Conservation (phyloP, 2,329 filamentous ascomycete species). For the Fusarium sororula region DNA sequence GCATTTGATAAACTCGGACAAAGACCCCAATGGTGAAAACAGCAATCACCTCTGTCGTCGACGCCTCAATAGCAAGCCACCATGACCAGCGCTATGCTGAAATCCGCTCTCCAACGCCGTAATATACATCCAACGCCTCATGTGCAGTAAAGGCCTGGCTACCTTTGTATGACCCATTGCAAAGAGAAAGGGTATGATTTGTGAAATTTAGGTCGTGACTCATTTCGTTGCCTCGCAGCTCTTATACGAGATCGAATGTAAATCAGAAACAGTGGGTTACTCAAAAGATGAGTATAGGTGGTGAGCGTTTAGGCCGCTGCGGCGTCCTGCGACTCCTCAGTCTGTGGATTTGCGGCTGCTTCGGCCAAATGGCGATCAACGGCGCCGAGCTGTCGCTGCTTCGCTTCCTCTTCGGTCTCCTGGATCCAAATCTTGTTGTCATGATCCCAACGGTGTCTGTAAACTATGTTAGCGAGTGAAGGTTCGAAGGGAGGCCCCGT, state of each 20-base stretch:
- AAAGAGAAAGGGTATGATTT: neutral
- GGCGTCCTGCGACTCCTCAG: neutral
- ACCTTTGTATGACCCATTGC: neutral
- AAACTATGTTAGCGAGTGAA: slow-evolving; percentile 25
- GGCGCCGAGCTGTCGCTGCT: slow-evolving; percentile 38
- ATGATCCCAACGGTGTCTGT: slow-evolving; percentile 68
- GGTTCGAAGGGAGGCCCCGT: neutral
- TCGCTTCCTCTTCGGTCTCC: slow-evolving; percentile 43
- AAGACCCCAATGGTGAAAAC: slow-evolving; percentile 15
- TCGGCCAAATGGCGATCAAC: slow-evolving; percentile 41
- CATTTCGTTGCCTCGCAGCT: slow-evolving; percentile 6
- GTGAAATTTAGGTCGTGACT: slow-evolving; percentile 9
- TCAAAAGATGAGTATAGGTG: neutral
- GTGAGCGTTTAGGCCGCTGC: neutral
- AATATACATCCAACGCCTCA: slow-evolving; percentile 26
- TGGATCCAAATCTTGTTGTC: slow-evolving; percentile 69
- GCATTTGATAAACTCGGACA: neutral
- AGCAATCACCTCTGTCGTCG: neutral
- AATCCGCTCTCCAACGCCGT: slow-evolving; percentile 24
- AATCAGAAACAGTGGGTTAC: neutral
- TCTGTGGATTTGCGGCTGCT: slow-evolving; percentile 22
- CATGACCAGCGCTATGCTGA: slow-evolving; percentile 1
- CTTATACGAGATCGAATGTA: neutral
- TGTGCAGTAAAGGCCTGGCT: neutral
- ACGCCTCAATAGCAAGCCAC: slow-evolving; percentile 8